Conservation (phyloP, 1,284 basidiomycete genomes). For the Irpex rosettiformis region DNA sequence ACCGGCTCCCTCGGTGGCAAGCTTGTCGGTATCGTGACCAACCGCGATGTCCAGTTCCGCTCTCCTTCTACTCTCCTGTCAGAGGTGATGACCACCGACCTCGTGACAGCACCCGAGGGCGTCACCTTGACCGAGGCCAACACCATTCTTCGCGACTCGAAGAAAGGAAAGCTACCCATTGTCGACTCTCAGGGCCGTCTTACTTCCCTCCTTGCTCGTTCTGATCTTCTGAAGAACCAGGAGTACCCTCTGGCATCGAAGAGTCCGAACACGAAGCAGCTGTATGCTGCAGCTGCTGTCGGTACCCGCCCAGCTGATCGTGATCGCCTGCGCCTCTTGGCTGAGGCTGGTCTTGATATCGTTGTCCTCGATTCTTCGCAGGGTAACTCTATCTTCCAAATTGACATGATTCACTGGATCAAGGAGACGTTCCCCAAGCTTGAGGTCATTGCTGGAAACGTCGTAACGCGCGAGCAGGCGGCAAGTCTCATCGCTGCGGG, state of each 20-base stretch:
- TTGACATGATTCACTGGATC: constrained; percentile 96
- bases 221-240: constrained; percentile 97
- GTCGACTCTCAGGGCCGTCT: constrained; percentile 76
- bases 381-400: constrained; percentile 93
- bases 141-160: constrained; percentile 91
- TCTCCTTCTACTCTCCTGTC: constrained; percentile 63
- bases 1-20: constrained; percentile 86
- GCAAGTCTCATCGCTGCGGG: constrained; percentile 93
- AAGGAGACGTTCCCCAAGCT: constrained; percentile 82
- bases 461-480: constrained; percentile 97
- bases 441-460: constrained; percentile 96
- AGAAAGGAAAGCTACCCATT: constrained; percentile 97
- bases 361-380: constrained; percentile 96
- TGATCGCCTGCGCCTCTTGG: constrained; percentile 82
- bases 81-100: constrained; percentile 88
- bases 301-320: constrained; percentile 91
- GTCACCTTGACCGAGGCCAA: constrained; percentile 93
- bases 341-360: constrained; percentile 94
- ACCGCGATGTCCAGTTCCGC: constrained; percentile 95
- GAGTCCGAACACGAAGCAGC: constrained; percentile 89
- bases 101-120: constrained; percentile 82
- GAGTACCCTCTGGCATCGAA: constrained; percentile 96
- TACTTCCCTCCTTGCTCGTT: constrained; percentile 88
- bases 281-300: constrained; percentile 96
- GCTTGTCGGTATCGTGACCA: constrained; percentile 95